phyloP scores from a whole-genome alignment of 768 basidiomycete species.

The Podaxis sp. region DNA sequence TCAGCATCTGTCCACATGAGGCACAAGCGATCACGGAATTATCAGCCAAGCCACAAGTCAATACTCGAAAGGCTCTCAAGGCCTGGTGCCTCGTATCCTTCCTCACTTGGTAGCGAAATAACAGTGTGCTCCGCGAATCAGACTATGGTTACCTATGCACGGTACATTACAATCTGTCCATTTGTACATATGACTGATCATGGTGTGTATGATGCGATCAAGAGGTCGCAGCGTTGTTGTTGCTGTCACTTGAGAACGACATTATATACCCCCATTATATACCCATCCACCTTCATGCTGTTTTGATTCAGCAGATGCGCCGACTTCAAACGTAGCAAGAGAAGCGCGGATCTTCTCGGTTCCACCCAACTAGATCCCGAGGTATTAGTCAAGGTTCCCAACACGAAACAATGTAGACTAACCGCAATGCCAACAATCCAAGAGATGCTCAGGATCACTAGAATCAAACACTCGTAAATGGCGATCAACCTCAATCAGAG shows the following conservation, averaged over 20 bases:
- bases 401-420: conserved; percentile 15
- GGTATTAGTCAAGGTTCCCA: background rate
- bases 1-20: background rate
- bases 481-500: background rate
- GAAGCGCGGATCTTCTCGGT: conserved; percentile 28
- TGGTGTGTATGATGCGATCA: conserved; percentile 2
- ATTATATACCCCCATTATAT: background rate
- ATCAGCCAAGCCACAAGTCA: background rate
- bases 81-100: background rate
- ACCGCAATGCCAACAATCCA: conserved; percentile 54
- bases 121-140: background rate
- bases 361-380: conserved; percentile 33
- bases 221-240: background rate
- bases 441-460: conserved; percentile 45
- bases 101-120: background rate
- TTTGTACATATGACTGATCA: background rate
- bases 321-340: conserved; percentile 29
- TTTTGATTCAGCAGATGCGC: no score
- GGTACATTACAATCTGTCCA: conserved; percentile 10
- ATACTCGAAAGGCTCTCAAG: no score
- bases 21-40: background rate
- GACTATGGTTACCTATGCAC: background rate
- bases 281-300: background rate
- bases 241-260: background rate
- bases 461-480: background rate